Conservation (phyloP, 176 grass and related monocot species). For the Avena atlantica region DNA sequence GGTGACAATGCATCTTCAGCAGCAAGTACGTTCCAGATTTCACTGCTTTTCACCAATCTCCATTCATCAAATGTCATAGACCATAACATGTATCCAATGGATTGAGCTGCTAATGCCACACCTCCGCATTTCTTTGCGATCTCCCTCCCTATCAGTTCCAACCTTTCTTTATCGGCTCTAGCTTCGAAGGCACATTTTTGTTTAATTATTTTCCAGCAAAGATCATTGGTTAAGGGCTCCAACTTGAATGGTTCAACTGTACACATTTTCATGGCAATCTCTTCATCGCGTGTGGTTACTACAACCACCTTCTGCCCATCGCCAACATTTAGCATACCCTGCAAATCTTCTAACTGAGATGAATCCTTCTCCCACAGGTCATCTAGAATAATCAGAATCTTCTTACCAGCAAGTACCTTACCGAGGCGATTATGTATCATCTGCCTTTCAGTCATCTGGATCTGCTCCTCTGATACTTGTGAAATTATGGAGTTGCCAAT, state of each 20-base stretch:
- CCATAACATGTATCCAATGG: slow-evolving; percentile 24
- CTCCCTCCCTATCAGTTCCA: background rate
- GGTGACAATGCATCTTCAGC: background rate
- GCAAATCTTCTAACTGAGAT: background rate
- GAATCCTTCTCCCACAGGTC: slow-evolving; percentile 32
- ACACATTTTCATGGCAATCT: background rate
- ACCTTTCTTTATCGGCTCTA: background rate
- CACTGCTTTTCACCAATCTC: background rate
- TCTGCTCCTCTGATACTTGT: background rate
- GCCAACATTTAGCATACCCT: background rate
- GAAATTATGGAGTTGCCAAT: background rate
- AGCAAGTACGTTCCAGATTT: slow-evolving; percentile 31
- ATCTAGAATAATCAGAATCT: slow-evolving; percentile 33
- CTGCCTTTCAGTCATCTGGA: background rate
- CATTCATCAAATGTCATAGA: background rate
- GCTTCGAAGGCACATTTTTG: background rate
- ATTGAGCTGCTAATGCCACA: slow-evolving; percentile 46
- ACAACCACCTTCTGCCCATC: background rate
- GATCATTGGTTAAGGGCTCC: background rate
- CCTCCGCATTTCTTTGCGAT: slow-evolving; percentile 41
- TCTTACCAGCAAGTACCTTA: background rate
- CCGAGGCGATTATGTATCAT: background rate
- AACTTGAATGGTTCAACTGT: background rate
- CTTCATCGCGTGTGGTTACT: background rate
- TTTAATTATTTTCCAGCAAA: slow-evolving; percentile 38